A percentile compares a stretch with the other conserved stretches of the same genome.
phyloP scores from a whole-genome alignment of 352 stramenopile genomes.

The Globisporangium splendens region DNA sequence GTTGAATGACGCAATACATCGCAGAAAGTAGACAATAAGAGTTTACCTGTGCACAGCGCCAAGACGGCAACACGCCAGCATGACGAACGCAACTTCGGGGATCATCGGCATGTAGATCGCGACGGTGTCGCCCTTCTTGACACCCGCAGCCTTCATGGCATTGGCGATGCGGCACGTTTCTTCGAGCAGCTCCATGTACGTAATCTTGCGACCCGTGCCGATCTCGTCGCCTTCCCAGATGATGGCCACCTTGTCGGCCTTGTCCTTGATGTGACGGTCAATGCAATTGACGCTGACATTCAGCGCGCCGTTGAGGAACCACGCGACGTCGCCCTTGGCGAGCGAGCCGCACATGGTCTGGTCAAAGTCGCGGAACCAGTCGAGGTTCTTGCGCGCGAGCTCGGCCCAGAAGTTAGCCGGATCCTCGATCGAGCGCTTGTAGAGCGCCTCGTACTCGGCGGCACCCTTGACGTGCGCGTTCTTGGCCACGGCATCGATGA shows the following conservation, averaged over 20 bases:
- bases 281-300: slow-evolving; percentile 95
- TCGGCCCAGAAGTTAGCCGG: slow-evolving; percentile 91
- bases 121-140: slow-evolving; percentile 86
- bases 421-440: slow-evolving; percentile 87
- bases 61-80: slow-evolving; percentile 97
- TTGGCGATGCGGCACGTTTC: slow-evolving; percentile 93
- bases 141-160: slow-evolving; percentile 71
- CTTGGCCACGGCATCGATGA: slow-evolving; percentile 41
- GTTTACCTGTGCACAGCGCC: slow-evolving; percentile 87
- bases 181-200: slow-evolving; percentile 89
- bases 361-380: slow-evolving; percentile 95
- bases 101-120: slow-evolving; percentile 99
- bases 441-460: slow-evolving; percentile 79
- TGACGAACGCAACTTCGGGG: slow-evolving; percentile 95
- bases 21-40: not conserved
- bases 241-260: slow-evolving; percentile 91
- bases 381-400: slow-evolving; percentile 83
- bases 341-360: slow-evolving; percentile 84
- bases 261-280: slow-evolving; percentile 89
- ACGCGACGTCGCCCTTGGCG: slow-evolving; percentile 89
- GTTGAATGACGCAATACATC: not conserved
- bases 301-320: slow-evolving; percentile 95
- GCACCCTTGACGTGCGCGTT: slow-evolving; percentile 70
- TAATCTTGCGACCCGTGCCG: slow-evolving; percentile 83
- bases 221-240: slow-evolving; percentile 98